Evolutionary conservation across 371 early-diverging fungal species (phyloP), one percentile per base, ranked within the genome.

Genomic region (Parasitella parasitica): DNA sequence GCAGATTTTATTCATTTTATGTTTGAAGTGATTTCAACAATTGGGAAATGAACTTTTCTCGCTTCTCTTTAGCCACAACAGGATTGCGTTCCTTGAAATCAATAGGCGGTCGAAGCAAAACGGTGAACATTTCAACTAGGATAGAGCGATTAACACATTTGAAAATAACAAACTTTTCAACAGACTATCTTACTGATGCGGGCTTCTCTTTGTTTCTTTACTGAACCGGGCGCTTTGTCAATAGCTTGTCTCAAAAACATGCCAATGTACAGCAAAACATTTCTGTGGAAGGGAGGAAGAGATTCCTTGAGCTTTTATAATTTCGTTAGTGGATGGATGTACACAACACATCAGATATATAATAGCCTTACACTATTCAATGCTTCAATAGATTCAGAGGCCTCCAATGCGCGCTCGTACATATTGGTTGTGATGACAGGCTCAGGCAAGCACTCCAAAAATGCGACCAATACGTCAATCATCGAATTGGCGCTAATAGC

Each of bases 201-300:
- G 13, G 66, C 67, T 15, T 57, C 72, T 38, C 77, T 70, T 50
- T 75, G 49, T 11, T 77, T 76, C 18, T 54, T 61, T 13, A 54
- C 76, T 26, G 51, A 58, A n/a, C 37, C 69, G 37, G 76, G 76
- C 13, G 75, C 77, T 66, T 60, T 66, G 51, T 71, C 57, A 39
- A 89, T 77, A 6, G 89, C 81, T 64, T 91, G 91, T 26, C 83
- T 72, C 49, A 93, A 65, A 64, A 94, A 92, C 49, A 86, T 82
- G n/a, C 84, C 82, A 50, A 93, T 67, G 63, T 92, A 93, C 26
- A 89, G 77, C 30, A 95, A 83, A 6, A 89, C 88, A 50, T 90
- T 89, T 26, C 84, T 82, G 70, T 90, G 86, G 16, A 84, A 84
- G 20, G 54, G 49, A 3, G 69, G 57, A 4, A 69, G 53, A 4